A percentile compares a stretch with the other conserved stretches of the same genome.
Conservation (phyloP, 176 grass and related monocot species). For the Otatea glauca region DNA sequence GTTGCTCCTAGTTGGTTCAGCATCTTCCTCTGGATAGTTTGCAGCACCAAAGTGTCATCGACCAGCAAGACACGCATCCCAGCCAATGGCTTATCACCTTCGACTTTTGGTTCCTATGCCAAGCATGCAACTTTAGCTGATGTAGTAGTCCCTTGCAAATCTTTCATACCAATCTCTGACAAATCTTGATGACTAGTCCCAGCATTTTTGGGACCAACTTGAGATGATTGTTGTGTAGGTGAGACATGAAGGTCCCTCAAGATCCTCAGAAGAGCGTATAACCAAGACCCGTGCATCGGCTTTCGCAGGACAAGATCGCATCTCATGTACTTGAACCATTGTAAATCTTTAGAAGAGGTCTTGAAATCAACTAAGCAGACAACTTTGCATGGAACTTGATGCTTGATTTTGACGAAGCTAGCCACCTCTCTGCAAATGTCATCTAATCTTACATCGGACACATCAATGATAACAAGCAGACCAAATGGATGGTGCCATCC, state of each 20-base stretch:
- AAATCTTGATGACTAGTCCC: background rate
- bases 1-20: constrained; percentile 60
- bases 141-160: background rate
- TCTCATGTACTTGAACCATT: constrained; percentile 37
- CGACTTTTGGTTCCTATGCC: background rate
- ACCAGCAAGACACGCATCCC: constrained; percentile 64
- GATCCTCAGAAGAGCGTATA: constrained; percentile 39
- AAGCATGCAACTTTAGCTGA: background rate
- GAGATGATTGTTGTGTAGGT: background rate
- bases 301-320: constrained; percentile 63
- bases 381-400: constrained; percentile 50
- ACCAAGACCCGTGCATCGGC: constrained; percentile 70
- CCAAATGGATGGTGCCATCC: constrained; percentile 27
- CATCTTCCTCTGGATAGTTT: constrained; percentile 46
- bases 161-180: background rate
- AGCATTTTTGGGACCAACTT: background rate
- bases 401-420: constrained; percentile 27
- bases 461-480: constrained; percentile 59
- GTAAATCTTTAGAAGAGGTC: constrained; percentile 37
- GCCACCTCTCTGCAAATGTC: constrained; percentile 38
- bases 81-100: constrained; percentile 52
- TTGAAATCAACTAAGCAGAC: constrained; percentile 55
- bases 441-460: constrained; percentile 23
- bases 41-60: constrained; percentile 60
- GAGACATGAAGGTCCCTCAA: constrained; percentile 41